These are phyloP conservation scores for Colletotrichum liaoningense DNA, from an alignment of 2,329 filamentous ascomycete species.

Conservation along the genomic window DNA sequence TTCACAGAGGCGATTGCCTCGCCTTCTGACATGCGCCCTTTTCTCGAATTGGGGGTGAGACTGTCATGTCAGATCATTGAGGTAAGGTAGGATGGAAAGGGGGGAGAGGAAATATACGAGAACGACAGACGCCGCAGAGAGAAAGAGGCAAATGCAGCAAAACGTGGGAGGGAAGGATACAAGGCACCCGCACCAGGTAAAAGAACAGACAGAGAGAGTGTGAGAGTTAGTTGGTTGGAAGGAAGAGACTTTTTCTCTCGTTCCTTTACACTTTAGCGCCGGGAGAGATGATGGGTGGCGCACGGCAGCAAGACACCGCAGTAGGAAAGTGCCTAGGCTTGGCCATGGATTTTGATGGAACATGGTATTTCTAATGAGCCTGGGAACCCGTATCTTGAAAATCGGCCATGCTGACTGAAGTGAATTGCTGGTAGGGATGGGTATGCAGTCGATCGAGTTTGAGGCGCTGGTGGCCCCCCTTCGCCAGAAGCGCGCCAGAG, in stretches of 20 bases:
- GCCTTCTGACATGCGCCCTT: neutral
- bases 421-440: neutral
- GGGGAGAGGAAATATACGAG: neutral
- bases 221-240: neutral
- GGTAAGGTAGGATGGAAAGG: too few relatives aligned
- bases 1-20: neutral
- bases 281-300: neutral
- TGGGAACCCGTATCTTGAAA: neutral
- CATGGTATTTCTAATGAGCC: neutral
- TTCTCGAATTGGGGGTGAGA: neutral
- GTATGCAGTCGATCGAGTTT: neutral
- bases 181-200: neutral
- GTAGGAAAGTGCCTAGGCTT: neutral
- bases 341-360: neutral
- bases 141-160: neutral
- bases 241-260: neutral
- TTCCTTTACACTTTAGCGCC: neutral
- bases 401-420: neutral
- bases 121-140: neutral
- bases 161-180: neutral
- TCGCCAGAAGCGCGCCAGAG: neutral
- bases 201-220: neutral
- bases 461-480: too few relatives aligned
- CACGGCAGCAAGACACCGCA: neutral
- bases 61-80: neutral